phyloP scores from a whole-genome alignment of 805 yeast species.

The Wickerhamiella vanderwaltii region DNA sequence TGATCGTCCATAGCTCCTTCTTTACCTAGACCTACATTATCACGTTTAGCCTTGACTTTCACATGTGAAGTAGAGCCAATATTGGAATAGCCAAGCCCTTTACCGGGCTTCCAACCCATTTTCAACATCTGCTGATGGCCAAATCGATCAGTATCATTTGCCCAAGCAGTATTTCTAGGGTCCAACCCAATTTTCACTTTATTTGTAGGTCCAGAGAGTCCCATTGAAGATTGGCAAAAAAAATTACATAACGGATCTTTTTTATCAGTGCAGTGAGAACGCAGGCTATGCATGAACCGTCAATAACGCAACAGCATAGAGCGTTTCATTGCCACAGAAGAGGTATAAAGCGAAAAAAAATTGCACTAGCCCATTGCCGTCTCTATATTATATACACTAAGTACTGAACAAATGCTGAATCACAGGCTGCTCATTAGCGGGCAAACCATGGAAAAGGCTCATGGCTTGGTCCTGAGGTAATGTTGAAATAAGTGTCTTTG shows the following conservation, averaged over 20 bases:
- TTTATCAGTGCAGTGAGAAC: too few relatives aligned
- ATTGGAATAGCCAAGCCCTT: conserved; percentile 69
- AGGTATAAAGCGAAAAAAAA: background rate
- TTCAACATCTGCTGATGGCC: conserved; percentile 77
- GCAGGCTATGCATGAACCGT: too few relatives aligned
- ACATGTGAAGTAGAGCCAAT: conserved; percentile 39
- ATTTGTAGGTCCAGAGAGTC: conserved; percentile 48
- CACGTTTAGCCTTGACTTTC: conserved; percentile 70
- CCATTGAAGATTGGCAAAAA: conserved; percentile 21
- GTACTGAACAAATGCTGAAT: conserved; percentile 55
- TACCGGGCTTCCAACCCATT: conserved; percentile 88
- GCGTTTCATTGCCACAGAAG: too few relatives aligned
- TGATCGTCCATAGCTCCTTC: conserved; percentile 51
- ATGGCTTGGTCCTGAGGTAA: conserved; percentile 62
- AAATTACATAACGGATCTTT: conserved; percentile 3
- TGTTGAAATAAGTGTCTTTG: conserved; percentile 50
- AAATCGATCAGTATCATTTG: conserved; percentile 56
- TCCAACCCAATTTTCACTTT: conserved; percentile 83
- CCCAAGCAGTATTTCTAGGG: conserved; percentile 92
- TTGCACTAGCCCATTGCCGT: background rate
- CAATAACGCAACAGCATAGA: too few relatives aligned
- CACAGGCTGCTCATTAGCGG: conserved; percentile 47
- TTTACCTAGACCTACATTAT: conserved; percentile 85
- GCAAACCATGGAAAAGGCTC: conserved; percentile 48
- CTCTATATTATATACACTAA: background rate